A percentile compares a stretch with the other conserved stretches of the same genome.
Conservation (phyloP, 2,329 filamentous ascomycete genomes). For the Huntiella savannae region DNA sequence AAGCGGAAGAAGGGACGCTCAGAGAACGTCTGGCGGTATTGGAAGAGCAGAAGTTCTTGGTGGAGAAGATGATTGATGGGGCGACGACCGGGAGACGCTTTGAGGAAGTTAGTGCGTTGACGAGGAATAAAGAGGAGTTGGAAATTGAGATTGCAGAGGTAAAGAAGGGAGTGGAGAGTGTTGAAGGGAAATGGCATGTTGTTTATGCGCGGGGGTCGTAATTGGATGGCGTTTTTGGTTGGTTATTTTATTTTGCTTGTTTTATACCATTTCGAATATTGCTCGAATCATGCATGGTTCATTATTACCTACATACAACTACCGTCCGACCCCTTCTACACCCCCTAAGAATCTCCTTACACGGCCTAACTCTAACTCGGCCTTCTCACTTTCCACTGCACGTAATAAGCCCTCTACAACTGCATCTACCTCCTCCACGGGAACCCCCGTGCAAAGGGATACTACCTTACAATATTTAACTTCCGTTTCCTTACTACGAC, state of each 20-base stretch:
- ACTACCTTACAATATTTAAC: slow-evolving; percentile 79
- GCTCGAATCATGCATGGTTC: background rate
- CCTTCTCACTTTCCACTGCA: slow-evolving; percentile 74
- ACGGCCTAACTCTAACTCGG: slow-evolving; percentile 54
- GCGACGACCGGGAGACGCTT: slow-evolving; percentile 62
- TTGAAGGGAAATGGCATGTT: slow-evolving; percentile 30
- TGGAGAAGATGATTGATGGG: slow-evolving; percentile 64
- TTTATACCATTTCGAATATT: slow-evolving; percentile 1
- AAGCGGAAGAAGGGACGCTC: slow-evolving; percentile 67
- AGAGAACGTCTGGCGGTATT: slow-evolving; percentile 65
- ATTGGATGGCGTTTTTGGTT: background rate
- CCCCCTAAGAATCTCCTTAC: slow-evolving; percentile 64
- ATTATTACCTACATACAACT: background rate
- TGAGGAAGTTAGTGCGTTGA: slow-evolving; percentile 67
- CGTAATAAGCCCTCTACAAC: slow-evolving; percentile 62
- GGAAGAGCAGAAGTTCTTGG: slow-evolving; percentile 81
- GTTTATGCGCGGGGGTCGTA: slow-evolving; percentile 8
- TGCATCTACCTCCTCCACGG: slow-evolving; percentile 60
- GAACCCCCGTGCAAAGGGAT: slow-evolving; percentile 63
- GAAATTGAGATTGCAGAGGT: slow-evolving; percentile 56
- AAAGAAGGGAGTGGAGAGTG: slow-evolving; percentile 41
- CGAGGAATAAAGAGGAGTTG: slow-evolving; percentile 65
- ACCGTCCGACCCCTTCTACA: slow-evolving; percentile 44
- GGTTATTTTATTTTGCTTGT: background rate
- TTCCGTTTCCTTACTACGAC: slow-evolving; percentile 67